These are phyloP conservation scores for Lipomyces mesembrius DNA, from an alignment of 805 yeast species.

Conservation along the genomic window DNA sequence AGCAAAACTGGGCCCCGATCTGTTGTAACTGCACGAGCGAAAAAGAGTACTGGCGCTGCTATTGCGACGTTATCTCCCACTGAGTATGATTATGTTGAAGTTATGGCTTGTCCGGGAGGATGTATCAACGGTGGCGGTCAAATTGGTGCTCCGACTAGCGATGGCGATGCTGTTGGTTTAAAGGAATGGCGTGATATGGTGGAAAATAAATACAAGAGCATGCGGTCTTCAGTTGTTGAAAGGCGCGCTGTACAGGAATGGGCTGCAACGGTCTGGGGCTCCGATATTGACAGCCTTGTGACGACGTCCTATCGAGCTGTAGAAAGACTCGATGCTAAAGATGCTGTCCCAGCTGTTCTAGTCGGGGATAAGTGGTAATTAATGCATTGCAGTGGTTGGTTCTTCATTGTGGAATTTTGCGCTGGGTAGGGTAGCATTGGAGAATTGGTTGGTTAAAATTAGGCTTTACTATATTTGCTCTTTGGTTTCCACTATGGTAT, in stretches of 20 bases:
- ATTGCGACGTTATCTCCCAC: conserved; percentile 52
- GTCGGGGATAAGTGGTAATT: conserved; percentile 35
- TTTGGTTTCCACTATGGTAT: neutral
- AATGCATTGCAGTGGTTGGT: neutral
- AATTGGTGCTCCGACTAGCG: conserved; percentile 52
- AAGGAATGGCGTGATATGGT: conserved; percentile 45
- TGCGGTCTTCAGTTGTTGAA: conserved; percentile 40
- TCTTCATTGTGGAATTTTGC: neutral
- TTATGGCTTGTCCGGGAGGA: conserved; percentile 98
- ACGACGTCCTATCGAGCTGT: conserved; percentile 27
- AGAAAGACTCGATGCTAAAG: conserved; percentile 20
- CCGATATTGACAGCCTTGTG: conserved; percentile 17
- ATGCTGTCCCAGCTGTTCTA: conserved; percentile 31
- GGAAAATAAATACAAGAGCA: conserved; percentile 49
- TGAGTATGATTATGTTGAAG: conserved; percentile 80
- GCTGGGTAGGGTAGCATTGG: neutral
- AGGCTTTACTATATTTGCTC: neutral
- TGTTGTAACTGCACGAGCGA: conserved; percentile 36
- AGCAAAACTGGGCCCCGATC: conserved; percentile 37
- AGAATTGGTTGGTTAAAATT: neutral
- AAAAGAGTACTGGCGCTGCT: conserved; percentile 49
- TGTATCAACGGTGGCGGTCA: conserved; percentile 98
- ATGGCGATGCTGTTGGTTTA: conserved; percentile 27
- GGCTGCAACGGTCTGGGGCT: conserved; percentile 31
- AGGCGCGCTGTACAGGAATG: conserved; percentile 23